Conservation (phyloP, 768 basidiomycete genomes). For the Hericium alpestre region DNA sequence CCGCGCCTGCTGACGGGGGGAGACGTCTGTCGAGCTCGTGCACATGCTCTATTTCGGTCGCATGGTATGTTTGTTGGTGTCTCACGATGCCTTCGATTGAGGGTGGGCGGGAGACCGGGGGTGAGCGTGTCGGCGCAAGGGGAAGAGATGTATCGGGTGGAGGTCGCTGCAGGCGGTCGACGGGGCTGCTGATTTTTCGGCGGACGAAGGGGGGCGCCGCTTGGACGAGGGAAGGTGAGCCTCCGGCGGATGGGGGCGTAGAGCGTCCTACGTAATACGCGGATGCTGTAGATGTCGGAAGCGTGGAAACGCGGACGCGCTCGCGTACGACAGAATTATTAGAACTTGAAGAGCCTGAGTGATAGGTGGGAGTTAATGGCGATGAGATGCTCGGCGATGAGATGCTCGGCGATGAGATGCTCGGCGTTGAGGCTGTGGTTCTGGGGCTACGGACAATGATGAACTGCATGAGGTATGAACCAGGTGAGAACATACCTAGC, state of each 20-base stretch:
- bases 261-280: neutral
- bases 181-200: neutral
- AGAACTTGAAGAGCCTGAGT: neutral
- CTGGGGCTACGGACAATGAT: neutral
- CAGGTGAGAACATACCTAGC: neutral
- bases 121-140: neutral
- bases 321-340: neutral
- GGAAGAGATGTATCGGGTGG: neutral
- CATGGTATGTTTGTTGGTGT: neutral
- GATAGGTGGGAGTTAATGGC: neutral
- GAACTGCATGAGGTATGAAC: neutral
- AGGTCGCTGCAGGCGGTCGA: neutral
- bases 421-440: neutral
- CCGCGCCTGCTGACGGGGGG: neutral
- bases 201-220: neutral
- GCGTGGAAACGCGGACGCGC: neutral
- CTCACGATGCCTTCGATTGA: neutral
- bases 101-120: neutral
- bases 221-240: neutral
- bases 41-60: neutral
- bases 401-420: neutral
- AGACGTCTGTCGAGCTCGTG: neutral
- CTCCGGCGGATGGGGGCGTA: neutral
- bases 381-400: neutral
- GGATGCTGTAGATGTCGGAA: neutral